Base-by-base conservation (phyloP, 2,329 filamentous ascomycete species). In the Iodosphaeria phyllophila region DNA sequence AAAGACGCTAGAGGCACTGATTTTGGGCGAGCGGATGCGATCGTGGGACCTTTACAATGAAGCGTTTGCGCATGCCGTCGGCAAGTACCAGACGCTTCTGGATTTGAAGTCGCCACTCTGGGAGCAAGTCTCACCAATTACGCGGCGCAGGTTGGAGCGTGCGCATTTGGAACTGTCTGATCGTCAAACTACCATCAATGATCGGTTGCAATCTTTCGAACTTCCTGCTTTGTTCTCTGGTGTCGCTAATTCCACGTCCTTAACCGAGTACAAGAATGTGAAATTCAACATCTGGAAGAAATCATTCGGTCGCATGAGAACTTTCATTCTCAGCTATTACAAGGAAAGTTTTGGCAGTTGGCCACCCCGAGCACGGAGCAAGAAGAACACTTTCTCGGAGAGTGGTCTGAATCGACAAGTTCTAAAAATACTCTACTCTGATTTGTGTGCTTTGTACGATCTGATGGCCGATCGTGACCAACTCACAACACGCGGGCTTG, bases 191-290 rank as follows among this genome's bases (percentile, higher is more conserved):
- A 72, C 63, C 26, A 67, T 83, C 35, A 74, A 78, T 34, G 53
- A 57, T 16, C 74, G 78, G 21, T 56, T 95, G n/a, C 71, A 78
- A 29, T 70, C 82, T 32, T 95, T 95, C 37, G 80, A 93, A 16
- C 93, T 92, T 38, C 83, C 84, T 0, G 77, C 79, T 1, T 56
- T 95, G 5, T 95, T 92, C 43, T 69, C 82, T 0, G 89, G 89
- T 17, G 70, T 83, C 35, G 86, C 80, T 41, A 83, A 74, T 46
- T 92, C 82, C 4, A 84, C 74, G 8, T 80, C 76, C 1, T 64
- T 70, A 13, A 60, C 61, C 1, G 82, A 92, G 46, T 72, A 79
- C 33, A 84, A 74, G 43, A 55, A 69, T 11, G 67, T 92, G 21
- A 71, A 74, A 13, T 95, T 91, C 56, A 82, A 83, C 46, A 63